Evolutionary conservation across 805 yeast species (phyloP), one percentile per base, ranked within the genome.

Genomic region (Clavispora fructus): DNA sequence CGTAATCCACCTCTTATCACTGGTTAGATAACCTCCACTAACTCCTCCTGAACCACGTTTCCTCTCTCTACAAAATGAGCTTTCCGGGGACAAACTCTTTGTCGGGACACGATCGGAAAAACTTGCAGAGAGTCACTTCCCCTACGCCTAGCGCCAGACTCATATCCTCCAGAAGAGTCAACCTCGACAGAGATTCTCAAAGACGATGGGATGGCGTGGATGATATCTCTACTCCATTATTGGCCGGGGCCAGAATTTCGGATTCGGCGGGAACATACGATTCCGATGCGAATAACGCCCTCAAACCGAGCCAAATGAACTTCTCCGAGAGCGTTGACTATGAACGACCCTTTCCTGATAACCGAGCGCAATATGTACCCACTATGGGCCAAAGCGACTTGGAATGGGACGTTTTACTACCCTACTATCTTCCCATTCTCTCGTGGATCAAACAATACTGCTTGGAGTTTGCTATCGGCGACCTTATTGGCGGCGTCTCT

Each of bases 401-500:
- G 26, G 52, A 52, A 12, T 65, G 70, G 68, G 52, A 46, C 14
- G 64, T 59, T 7, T 54, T 68, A 5, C 56, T 82, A 10, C 82
- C 83, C 0, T 84, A 85, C 59, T 85, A 85, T 55, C 60, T 85
- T 1, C 92, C 92, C 0, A 78, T 82, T 46, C 71, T 76, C 39
- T 72, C 82, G 0, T 86, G 94, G 94, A 50, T 83, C n/a, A 76
- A 78, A 6, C 56, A 73, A 7, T 86, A 86, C 52, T 52, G 54
- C 40, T 37, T 50, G 1, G 50, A 46, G n/a, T 66, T 48, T 49
- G 65, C 83, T 38, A 23, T 78, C 2, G 76, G 75, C 17, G 99
- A 92, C 59, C 58, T 87, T 8, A 65, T 85, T 14, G 95, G 97
- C 2, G 98, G 99, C 0, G 57, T 89, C 5, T 83, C 97, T 0